Evolutionary conservation across 768 basidiomycete genomes (phyloP).

Genomic region (Auricularia auricula-judae): DNA sequence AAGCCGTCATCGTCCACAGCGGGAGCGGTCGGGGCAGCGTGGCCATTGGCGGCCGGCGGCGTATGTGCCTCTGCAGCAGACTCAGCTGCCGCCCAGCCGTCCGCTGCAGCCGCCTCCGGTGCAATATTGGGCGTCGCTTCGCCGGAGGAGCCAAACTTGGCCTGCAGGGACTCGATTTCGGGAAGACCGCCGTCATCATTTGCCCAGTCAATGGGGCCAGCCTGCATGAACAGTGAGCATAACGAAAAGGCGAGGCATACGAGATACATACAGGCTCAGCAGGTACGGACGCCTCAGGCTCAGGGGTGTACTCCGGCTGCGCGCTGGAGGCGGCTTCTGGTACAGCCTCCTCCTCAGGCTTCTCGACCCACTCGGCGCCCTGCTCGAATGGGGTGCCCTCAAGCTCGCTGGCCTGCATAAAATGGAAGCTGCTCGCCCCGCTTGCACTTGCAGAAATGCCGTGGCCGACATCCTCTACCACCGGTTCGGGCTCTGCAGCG

Average conservation of each 20-base stretch:
- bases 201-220: conserved; percentile 60
- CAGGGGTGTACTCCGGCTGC: conserved; percentile 13
- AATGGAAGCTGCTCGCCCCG: conserved; percentile 47
- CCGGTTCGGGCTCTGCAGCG: neutral
- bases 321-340: conserved; percentile 12
- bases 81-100: conserved; percentile 18
- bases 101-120: conserved; percentile 13
- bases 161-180: conserved; percentile 65
- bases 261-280: neutral
- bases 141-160: conserved; percentile 65
- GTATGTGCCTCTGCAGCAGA: neutral
- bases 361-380: conserved; percentile 46
- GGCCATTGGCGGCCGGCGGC: neutral
- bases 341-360: conserved; percentile 27
- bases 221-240: neutral
- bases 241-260: neutral
- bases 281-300: conserved; percentile 1
- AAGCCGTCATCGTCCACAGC: conserved; percentile 55
- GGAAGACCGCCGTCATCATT: conserved; percentile 70
- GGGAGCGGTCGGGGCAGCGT: neutral
- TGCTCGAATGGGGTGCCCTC: conserved; percentile 42
- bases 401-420: conserved; percentile 75
- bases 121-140: conserved; percentile 45
- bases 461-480: conserved; percentile 1
- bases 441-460: conserved; percentile 18